Percentiles rank a stretch among this genome's conserved stretches.
These are phyloP conservation scores for Trichoderma semiorbis DNA, from an alignment of 2,329 filamentous ascomycete genomes.

Conservation along the genomic window DNA sequence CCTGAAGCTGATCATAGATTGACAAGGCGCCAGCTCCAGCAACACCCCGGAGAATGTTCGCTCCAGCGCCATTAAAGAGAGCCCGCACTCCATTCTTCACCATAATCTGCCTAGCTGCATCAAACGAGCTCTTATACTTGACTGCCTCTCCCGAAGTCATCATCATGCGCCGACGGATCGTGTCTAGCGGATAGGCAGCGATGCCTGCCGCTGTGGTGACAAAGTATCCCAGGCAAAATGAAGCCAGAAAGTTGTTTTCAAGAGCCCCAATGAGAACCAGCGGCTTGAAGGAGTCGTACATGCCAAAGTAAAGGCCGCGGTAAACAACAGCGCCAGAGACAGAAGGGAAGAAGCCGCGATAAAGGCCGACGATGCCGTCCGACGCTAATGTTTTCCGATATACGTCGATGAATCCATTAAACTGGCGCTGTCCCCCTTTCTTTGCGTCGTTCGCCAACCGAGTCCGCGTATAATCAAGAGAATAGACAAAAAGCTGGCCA, in stretches of 20 bases:
- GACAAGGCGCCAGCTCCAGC: constrained; percentile 2
- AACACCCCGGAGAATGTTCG: background rate
- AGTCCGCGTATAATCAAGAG: background rate
- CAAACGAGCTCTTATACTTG: background rate
- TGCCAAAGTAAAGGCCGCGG: background rate
- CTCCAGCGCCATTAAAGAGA: background rate
- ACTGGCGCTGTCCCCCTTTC: background rate
- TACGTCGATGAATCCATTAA: background rate
- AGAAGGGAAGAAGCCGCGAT: background rate
- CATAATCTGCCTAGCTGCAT: background rate
- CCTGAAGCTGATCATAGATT: constrained; percentile 2
- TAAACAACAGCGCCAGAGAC: background rate
- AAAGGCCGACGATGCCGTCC: constrained; percentile 4
- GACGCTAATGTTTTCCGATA: constrained; percentile 2
- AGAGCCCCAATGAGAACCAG: background rate
- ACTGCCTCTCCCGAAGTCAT: background rate
- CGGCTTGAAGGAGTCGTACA: constrained; percentile 6
- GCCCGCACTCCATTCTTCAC: background rate
- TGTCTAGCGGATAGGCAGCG: background rate
- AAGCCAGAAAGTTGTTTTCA: constrained; percentile 6
- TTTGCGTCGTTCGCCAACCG: background rate
- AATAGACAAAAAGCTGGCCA: constrained; percentile 2
- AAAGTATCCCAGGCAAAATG: background rate
- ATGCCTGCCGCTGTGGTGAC: background rate
- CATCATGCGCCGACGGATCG: constrained; percentile 2